Conservation (phyloP, 2,329 filamentous ascomycete species). For the Fusarium lateritium region DNA sequence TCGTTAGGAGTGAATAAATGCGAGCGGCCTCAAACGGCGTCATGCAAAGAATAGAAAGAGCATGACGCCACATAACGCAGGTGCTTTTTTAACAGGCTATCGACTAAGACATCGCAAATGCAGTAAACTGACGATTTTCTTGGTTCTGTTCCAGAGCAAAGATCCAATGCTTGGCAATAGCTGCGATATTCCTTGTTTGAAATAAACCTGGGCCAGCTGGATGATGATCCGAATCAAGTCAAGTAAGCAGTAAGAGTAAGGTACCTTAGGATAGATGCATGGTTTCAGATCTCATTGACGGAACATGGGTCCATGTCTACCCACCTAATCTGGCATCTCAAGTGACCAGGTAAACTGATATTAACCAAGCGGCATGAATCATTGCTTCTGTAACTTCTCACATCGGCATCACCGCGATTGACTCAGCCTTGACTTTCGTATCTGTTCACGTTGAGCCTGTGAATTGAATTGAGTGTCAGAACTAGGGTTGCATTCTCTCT, state of each 20-base stretch:
- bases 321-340: constrained; percentile 24
- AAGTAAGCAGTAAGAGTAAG: constrained; percentile 9
- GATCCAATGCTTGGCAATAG: constrained; percentile 6
- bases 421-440: constrained; percentile 34
- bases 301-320: background rate
- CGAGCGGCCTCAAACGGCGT: constrained; percentile 38
- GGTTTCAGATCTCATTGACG: constrained; percentile 26
- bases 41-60: constrained; percentile 41
- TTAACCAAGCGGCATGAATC: constrained; percentile 11
- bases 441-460: constrained; percentile 9
- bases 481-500: constrained; percentile 37
- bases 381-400: constrained; percentile 22
- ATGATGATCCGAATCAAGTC: constrained; percentile 9
- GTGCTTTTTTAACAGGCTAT: constrained; percentile 6
- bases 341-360: background rate
- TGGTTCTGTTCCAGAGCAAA: constrained; percentile 1
- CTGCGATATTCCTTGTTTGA: constrained; percentile 24
- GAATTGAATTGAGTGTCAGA: constrained; percentile 1
- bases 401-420: constrained; percentile 39
- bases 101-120: constrained; percentile 15
- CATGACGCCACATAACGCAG: constrained; percentile 36
- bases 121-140: constrained; percentile 21
- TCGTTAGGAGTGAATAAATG: constrained; percentile 26
- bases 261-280: constrained; percentile 12
- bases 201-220: constrained; percentile 40